Conservation (phyloP, 2,329 filamentous ascomycete species). For the Calonectria pteridis region DNA sequence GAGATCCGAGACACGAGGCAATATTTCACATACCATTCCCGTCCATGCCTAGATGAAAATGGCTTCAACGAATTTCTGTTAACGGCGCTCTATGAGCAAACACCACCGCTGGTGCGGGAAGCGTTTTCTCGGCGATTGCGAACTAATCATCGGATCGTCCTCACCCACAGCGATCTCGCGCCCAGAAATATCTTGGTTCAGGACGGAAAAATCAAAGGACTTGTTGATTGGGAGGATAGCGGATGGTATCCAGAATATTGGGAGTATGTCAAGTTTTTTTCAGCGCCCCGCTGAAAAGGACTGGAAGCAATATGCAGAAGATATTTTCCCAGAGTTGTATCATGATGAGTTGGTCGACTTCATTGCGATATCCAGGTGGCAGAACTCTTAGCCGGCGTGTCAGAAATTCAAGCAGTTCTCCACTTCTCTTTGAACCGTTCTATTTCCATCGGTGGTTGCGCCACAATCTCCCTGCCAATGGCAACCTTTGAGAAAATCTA, state of each 20-base stretch:
- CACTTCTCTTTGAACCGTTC: neutral
- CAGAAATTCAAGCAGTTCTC: neutral
- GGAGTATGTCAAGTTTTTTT: slow-evolving; percentile 52
- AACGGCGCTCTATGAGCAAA: slow-evolving; percentile 25
- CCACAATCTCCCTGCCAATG: neutral
- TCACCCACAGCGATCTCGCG: slow-evolving; percentile 65
- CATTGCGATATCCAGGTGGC: slow-evolving; percentile 39
- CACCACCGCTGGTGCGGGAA: slow-evolving; percentile 33
- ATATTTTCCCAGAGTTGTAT: slow-evolving; percentile 44
- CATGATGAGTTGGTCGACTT: slow-evolving; percentile 44
- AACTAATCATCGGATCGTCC: slow-evolving; percentile 50
- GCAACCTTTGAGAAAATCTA: neutral
- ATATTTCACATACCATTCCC: slow-evolving; percentile 35
- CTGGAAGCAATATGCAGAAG: slow-evolving; percentile 37
- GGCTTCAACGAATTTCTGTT: slow-evolving; percentile 45
- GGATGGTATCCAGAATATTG: slow-evolving; percentile 62
- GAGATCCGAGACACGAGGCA: slow-evolving; percentile 44
- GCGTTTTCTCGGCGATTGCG: slow-evolving; percentile 41
- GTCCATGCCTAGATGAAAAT: slow-evolving; percentile 37
- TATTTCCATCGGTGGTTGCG: neutral
- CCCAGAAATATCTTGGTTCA: slow-evolving; percentile 58
- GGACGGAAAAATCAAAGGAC: slow-evolving; percentile 53
- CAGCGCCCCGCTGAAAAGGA: slow-evolving; percentile 29
- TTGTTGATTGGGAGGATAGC: slow-evolving; percentile 62
- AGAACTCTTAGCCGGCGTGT: slow-evolving; percentile 26